Evolutionary conservation across 345 rosid species (phyloP).

Genomic region (Hibiscus mutabilis): DNA sequence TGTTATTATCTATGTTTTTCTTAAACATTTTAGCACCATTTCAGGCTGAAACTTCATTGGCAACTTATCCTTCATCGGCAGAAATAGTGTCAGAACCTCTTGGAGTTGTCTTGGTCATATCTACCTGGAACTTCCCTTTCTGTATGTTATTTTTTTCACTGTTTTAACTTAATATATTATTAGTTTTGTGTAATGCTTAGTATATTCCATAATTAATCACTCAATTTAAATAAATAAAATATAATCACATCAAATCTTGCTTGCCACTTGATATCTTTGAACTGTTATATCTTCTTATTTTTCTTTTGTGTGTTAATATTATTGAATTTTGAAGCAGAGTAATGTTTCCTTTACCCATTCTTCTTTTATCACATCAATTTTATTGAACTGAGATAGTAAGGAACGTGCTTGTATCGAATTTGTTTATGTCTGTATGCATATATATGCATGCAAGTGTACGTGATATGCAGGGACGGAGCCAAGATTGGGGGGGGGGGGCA

Average conservation of each 20-base stretch:
- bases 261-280: not conserved
- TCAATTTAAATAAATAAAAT: not conserved
- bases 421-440: not conserved
- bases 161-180: not conserved
- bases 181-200: not conserved
- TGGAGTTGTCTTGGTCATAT: constrained; percentile 71
- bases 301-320: not conserved
- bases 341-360: not conserved
- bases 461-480: no score
- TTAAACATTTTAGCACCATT: not conserved
- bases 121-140: constrained; percentile 84
- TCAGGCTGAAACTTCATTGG: constrained; percentile 62
- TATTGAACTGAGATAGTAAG: not conserved
- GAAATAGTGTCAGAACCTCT: constrained; percentile 78
- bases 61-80: constrained; percentile 77
- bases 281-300: not conserved
- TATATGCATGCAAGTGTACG: not conserved
- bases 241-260: not conserved
- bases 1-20: not conserved
- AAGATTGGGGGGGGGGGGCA: no score
- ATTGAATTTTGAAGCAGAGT: not conserved
- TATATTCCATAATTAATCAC: not conserved
- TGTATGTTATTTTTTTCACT: constrained; percentile 29
- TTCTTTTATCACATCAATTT: not conserved
- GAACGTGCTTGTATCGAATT: not conserved